A percentile compares a stretch with the other conserved stretches of the same genome.
phyloP scores from a whole-genome alignment of 73 alveolate genomes.

The Tetrahymena thermophila region DNA sequence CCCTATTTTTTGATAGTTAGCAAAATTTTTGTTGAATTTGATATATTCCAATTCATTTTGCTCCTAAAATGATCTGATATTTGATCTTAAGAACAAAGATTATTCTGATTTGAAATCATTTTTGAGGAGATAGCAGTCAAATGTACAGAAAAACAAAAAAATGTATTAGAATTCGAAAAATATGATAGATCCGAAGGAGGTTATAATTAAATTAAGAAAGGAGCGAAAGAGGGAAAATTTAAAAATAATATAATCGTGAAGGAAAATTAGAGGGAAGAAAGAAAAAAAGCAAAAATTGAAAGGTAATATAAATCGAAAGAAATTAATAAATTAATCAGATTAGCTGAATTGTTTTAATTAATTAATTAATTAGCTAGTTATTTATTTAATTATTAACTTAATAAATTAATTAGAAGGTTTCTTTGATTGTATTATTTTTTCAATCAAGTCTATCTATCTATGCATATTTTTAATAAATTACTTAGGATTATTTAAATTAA shows the following conservation, averaged over 20 bases:
- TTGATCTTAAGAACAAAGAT: not conserved
- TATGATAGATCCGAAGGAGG: not conserved
- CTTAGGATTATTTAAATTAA: not conserved
- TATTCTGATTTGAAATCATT: not conserved
- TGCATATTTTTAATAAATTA: no score
- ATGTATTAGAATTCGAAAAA: not conserved
- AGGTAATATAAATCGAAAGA: not conserved
- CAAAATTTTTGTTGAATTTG: not conserved
- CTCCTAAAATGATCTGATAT: not conserved
- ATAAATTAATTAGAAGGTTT: not conserved
- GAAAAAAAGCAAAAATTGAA: not conserved
- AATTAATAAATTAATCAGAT: not conserved
- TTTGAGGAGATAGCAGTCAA: not conserved
- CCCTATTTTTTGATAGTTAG: not conserved
- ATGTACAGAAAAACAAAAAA: not conserved
- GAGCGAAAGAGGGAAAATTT: conserved; percentile 3
- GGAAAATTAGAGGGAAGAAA: not conserved
- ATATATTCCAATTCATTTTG: not conserved
- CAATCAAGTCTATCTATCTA: not conserved
- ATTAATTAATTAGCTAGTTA: no score
- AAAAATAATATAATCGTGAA: not conserved
- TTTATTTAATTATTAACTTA: no score
- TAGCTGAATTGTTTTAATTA: not conserved
- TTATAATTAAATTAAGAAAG: not conserved
- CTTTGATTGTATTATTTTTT: not conserved